phyloP scores from a whole-genome alignment of 2,329 filamentous ascomycete species.

The Curvularia lunata region DNA sequence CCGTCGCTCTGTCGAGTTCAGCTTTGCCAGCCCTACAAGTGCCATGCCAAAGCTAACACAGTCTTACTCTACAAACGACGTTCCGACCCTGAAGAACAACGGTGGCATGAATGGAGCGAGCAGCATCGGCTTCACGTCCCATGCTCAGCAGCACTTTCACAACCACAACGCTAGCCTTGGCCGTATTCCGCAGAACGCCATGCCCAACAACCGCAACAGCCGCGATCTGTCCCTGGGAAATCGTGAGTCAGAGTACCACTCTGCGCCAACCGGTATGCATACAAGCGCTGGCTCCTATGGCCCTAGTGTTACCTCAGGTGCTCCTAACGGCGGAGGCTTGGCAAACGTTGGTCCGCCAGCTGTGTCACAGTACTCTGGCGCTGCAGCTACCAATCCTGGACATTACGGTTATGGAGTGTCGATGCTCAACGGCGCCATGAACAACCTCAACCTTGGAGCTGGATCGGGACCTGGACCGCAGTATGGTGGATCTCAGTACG shows the following conservation, averaged over 20 bases:
- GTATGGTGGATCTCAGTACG: constrained; percentile 45
- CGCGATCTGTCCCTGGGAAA: constrained; percentile 68
- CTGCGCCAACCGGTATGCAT: constrained; percentile 76
- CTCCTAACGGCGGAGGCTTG: constrained; percentile 29
- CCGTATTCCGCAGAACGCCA: constrained; percentile 72
- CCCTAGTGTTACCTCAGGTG: constrained; percentile 58
- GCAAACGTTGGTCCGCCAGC: constrained; percentile 39
- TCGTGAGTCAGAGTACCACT: constrained; percentile 59
- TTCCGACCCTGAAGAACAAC: constrained; percentile 80
- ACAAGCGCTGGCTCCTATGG: constrained; percentile 81
- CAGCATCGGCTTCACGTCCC: constrained; percentile 52
- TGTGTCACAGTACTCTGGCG: constrained; percentile 43
- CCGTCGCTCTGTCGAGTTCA: constrained; percentile 57
- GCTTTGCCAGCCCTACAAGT: constrained; percentile 62
- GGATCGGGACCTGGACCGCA: constrained; percentile 44
- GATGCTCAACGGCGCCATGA: constrained; percentile 72
- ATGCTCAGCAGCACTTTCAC: constrained; percentile 65
- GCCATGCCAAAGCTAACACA: constrained; percentile 77
- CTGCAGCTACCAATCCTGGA: constrained; percentile 30
- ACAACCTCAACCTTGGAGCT: constrained; percentile 59
- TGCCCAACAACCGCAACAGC: constrained; percentile 72
- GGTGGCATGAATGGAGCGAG: constrained; percentile 55
- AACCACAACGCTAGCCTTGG: constrained; percentile 84
- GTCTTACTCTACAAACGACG: constrained; percentile 88
- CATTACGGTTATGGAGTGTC: constrained; percentile 64